A percentile compares a stretch with the other conserved stretches of the same genome.
phyloP scores from a whole-genome alignment of 2,329 filamentous ascomycete genomes.

The Penicillium nordicum region DNA sequence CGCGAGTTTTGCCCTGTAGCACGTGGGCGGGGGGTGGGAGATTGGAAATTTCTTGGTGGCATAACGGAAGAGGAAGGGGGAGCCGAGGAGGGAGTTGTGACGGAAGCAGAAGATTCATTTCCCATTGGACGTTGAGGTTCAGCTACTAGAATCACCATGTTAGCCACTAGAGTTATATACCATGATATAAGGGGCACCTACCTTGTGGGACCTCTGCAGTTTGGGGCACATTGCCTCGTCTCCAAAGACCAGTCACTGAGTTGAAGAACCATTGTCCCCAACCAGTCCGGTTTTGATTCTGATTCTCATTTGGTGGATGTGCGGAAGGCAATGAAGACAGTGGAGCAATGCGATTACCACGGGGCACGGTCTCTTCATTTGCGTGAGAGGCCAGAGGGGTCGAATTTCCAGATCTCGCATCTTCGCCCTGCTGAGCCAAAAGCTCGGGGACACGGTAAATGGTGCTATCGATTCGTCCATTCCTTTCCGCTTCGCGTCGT shows the following conservation, averaged over 20 bases:
- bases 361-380: not conserved
- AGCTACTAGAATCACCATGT: not conserved
- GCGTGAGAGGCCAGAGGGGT: not conserved
- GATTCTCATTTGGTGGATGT: not conserved
- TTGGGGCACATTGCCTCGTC: slow-evolving; percentile 4
- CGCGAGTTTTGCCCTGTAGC: not conserved
- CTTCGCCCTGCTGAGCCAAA: slow-evolving; percentile 30
- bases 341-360: not conserved
- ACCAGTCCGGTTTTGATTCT: not conserved
- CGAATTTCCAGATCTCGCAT: slow-evolving; percentile 9
- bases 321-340: slow-evolving; percentile 2
- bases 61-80: not conserved
- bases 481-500: slow-evolving; percentile 28
- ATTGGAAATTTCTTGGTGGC: not conserved
- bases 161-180: not conserved
- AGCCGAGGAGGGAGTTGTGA: not conserved
- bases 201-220: not conserved
- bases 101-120: not conserved
- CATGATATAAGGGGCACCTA: not conserved
- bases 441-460: slow-evolving; percentile 33
- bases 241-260: slow-evolving; percentile 16
- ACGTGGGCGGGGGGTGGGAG: not conserved
- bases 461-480: slow-evolving; percentile 34
- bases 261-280: slow-evolving; percentile 17
- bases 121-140: not conserved